Evolutionary conservation across 768 basidiomycete species (phyloP).

Genomic region (Agaricus bisporus): DNA sequence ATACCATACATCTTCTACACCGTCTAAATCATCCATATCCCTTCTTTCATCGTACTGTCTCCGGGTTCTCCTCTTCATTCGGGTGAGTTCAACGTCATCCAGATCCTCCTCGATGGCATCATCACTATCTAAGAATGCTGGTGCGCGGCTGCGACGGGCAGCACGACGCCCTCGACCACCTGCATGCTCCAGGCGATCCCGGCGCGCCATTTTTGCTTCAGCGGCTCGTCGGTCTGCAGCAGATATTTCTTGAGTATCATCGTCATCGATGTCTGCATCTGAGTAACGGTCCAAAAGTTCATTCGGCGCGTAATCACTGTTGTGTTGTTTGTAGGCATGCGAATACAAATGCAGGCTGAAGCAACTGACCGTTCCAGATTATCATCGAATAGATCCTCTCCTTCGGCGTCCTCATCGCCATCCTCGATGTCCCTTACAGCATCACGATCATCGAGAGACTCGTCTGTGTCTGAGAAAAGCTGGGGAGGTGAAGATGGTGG

Average conservation of each 20-base stretch:
- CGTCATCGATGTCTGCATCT: slow-evolving; percentile 81
- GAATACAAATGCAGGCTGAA: neutral
- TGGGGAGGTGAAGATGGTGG: slow-evolving; percentile 83
- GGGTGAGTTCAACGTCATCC: slow-evolving; percentile 60
- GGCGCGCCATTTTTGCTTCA: slow-evolving; percentile 81
- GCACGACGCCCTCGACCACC: slow-evolving; percentile 71
- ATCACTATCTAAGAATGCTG: slow-evolving; percentile 81
- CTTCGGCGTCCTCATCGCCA: slow-evolving; percentile 75
- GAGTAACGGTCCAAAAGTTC: slow-evolving; percentile 83
- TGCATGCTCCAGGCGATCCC: slow-evolving; percentile 70
- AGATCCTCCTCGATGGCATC: slow-evolving; percentile 70
- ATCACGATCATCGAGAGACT: slow-evolving; percentile 67
- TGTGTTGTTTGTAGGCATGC: slow-evolving; percentile 5
- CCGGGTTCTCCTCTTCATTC: slow-evolving; percentile 78
- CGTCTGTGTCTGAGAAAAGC: slow-evolving; percentile 84
- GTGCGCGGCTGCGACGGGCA: slow-evolving; percentile 73
- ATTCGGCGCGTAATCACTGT: slow-evolving; percentile 83
- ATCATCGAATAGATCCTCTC: slow-evolving; percentile 92
- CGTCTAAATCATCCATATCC: slow-evolving; percentile 88
- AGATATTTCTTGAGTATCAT: slow-evolving; percentile 63
- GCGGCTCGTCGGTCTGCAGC: slow-evolving; percentile 70
- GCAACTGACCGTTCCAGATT: slow-evolving; percentile 58
- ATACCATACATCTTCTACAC: slow-evolving; percentile 70
- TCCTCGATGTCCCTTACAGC: slow-evolving; percentile 61
- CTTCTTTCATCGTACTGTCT: slow-evolving; percentile 91